These are phyloP conservation scores for Nicotiana sylvestris DNA, from an alignment of 257 asterid genomes.

Conservation along the genomic window DNA sequence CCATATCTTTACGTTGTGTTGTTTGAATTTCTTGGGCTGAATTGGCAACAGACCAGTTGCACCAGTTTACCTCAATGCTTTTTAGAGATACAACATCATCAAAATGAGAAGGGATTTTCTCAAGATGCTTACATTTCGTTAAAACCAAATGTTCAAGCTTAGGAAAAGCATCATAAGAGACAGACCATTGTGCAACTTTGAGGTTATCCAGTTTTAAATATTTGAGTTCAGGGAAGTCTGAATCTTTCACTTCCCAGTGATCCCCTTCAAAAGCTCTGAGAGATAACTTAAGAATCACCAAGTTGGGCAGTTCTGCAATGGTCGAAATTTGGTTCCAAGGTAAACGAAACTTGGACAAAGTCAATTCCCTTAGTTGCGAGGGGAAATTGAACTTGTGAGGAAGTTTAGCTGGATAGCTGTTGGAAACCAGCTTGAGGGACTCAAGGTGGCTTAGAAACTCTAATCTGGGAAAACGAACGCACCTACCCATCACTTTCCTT, in stretches of 20 bases:
- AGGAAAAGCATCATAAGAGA: not conserved
- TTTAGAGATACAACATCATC: not conserved
- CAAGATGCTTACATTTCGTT: not conserved
- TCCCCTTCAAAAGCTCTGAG: constrained; percentile 14
- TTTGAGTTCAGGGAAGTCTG: not conserved
- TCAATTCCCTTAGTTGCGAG: not conserved
- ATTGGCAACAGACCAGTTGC: not conserved
- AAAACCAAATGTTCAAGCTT: not conserved
- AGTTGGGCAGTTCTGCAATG: not conserved
- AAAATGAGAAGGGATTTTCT: not conserved
- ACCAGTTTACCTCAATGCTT: not conserved
- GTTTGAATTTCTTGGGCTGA: not conserved
- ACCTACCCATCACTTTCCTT: not conserved
- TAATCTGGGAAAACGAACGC: constrained; percentile 5
- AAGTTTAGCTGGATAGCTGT: constrained; percentile 12
- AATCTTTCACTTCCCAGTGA: constrained; percentile 7
- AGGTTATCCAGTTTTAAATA: not conserved
- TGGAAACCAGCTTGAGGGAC: constrained; percentile 9
- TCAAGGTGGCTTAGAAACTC: not conserved
- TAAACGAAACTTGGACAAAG: constrained; percentile 5
- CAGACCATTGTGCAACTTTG: not conserved
- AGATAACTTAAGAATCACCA: constrained; percentile 3
- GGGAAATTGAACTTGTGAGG: constrained; percentile 3
- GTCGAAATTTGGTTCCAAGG: constrained; percentile 7
- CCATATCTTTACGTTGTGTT: not conserved